Base-by-base conservation (phyloP, 225 moss, liverwort and hornwort species). In the Sphagnum contortum region DNA sequence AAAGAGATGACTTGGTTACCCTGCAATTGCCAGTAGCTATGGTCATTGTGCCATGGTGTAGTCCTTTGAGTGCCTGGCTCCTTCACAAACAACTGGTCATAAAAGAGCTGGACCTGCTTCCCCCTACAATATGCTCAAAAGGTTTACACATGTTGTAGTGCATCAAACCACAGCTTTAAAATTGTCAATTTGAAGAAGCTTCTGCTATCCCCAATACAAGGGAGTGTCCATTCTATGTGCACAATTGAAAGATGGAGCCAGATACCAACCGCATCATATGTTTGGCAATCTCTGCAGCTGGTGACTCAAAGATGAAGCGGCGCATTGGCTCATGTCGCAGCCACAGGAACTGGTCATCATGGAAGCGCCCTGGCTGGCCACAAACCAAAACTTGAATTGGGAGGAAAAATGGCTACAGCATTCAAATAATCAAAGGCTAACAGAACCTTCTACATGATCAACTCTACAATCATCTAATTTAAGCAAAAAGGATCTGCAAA, bases 1-100 rank as follows among this genome's bases (percentile, higher is more conserved):
- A 98, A 60, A 50, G 96, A 93, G 48, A 91, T 74, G 49, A 98
- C 72, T 70, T 98, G 96, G 68, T 98, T 75, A 62, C 96, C 96
- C 71, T 73, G 86, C 69, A 98, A 68, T 47, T 93, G 96, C 96
- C 96, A 98, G 69, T 98, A 98, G 66, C 93, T 93, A 71, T 98
- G 96, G 69, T 98, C 96, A 71, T 98, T 98, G 67, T 98, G 96
- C 96, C 93, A 98, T 3, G 96, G 96, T 50, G 96, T 98, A 9
- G 73, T 68, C 66, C 84, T 98, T 60, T 74, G 77, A 52, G 96
- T 98, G 69, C 93, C 96, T 3, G 96, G 96, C 81, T 98, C 96
- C 69, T 98, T 98, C 69, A 98, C 81, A 76, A 98, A 89, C 29
- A 98, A 64, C 76, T 98, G 96, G 75, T 98, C 92, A 60, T 98